Base-by-base conservation (phyloP, 2,329 filamentous ascomycete species). In the Pseudogymnoascus sp. region DNA sequence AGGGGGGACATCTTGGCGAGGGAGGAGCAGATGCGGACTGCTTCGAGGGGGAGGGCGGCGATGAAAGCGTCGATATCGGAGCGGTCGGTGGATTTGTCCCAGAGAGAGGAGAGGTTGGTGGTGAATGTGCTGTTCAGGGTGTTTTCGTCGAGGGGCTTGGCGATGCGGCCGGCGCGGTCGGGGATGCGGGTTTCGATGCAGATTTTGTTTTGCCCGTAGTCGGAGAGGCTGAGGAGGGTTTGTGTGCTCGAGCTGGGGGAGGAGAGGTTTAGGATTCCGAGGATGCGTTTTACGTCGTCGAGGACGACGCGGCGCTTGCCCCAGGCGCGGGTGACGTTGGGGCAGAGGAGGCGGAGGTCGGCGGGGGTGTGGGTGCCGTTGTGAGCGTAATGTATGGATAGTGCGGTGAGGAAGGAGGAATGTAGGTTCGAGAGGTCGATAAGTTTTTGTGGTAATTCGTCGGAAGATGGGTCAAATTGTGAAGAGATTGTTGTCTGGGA, bases 371-470 rank as follows among this genome's bases (percentile, higher is more conserved):
- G 78, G 31, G 78, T 76, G 65, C 87, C 86, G 73, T 88, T 85
- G 74, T 93, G 88, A 1, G 87, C 87, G 65, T 85, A 82, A 70
- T 91, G 87, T 9, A 92, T 76, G 0, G 83, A 82, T 23, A 91
- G 77, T 0, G 88, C 86, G 70, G 87, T 86, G 64, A 90, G 78
- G 68, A 92, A 89, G 10, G 86, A 81, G 42, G 79, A 78, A 73
- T 91, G 85, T 26, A 93, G 78, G 64, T 82, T 77, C 61, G 89
- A 75, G 15, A 91, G 77, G 60, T 89, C 83, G 64, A 79, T 73
- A 42, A 86, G 76, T 68, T 85, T 83, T 17, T 71, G 72, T 10
- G 82, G 83, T 4, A 87, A 77, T 6, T 69, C 69, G 66, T 68
- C 70, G 19, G 74, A 33, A 6, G 64, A 50, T n/a, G 63, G 61